phyloP scores from a whole-genome alignment of 192 early-diverging fungal species.

The Umbelopsis sp. region DNA sequence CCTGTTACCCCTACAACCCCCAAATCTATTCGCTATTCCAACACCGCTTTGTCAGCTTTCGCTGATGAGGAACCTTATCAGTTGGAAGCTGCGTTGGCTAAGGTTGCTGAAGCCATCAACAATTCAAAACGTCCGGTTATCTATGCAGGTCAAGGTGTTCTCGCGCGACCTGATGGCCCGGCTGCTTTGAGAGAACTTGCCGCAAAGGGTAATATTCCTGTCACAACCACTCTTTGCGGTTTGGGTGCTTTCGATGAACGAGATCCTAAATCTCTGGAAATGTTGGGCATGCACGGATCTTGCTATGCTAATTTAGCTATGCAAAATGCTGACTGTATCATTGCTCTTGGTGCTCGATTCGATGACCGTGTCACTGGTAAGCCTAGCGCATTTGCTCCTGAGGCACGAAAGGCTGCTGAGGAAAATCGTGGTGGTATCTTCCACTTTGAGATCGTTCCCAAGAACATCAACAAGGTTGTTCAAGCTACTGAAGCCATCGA shows the following conservation, averaged over 20 bases:
- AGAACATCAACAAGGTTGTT: constrained; percentile 99
- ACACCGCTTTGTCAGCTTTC: constrained; percentile 53
- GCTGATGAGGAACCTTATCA: constrained; percentile 42
- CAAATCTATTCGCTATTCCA: constrained; percentile 44
- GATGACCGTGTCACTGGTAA: constrained; percentile 98
- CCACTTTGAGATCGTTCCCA: constrained; percentile 99
- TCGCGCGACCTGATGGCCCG: constrained; percentile 82
- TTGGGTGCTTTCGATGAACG: constrained; percentile 93
- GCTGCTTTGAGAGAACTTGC: constrained; percentile 81
- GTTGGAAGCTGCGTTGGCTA: constrained; percentile 58
- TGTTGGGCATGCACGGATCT: constrained; percentile 99
- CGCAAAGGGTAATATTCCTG: constrained; percentile 89
- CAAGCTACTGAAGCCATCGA: constrained; percentile 89
- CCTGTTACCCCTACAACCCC: constrained; percentile 77
- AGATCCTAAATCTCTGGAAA: constrained; percentile 88
- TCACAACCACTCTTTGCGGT: constrained; percentile 95
- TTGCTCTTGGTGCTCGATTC: constrained; percentile 96
- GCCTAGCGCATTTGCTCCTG: constrained; percentile 87
- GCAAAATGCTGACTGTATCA: constrained; percentile 93
- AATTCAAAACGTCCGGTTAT: constrained; percentile 88
- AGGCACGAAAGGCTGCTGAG: constrained; percentile 83
- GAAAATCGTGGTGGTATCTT: constrained; percentile 93
- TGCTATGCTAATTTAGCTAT: constrained; percentile 98
- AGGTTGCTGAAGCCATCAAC: constrained; percentile 86
- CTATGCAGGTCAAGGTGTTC: constrained; percentile 93